These are phyloP conservation scores for Arctium minus DNA, from an alignment of 129 eudicot species.

Conservation along the genomic window DNA sequence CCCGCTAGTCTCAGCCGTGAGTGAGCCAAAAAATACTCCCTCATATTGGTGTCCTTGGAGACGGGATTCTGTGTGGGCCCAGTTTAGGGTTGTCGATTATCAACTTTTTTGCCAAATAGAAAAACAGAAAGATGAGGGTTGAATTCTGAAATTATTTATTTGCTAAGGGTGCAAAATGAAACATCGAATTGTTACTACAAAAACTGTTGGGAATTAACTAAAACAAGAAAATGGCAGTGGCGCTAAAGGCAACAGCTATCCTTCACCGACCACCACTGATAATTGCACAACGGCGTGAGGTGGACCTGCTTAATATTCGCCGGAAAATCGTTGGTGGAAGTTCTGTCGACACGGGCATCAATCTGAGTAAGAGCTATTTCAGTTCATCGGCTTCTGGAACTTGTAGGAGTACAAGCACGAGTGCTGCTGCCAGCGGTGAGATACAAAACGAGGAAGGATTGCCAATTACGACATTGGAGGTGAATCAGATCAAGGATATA, in stretches of 20 bases:
- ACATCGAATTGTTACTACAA: constrained; percentile 1
- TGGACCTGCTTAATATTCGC: constrained; percentile 8
- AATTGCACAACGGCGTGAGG: constrained; percentile 7
- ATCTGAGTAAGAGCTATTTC: not conserved
- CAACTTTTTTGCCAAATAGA: too few relatives aligned
- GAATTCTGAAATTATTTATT: not conserved
- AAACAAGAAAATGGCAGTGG: constrained; percentile 24
- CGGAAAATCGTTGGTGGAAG: not conserved
- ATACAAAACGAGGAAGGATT: constrained; percentile 13
- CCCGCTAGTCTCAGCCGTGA: too few relatives aligned
- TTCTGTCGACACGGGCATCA: not conserved
- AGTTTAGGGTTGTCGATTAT: too few relatives aligned
- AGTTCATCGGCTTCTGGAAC: not conserved
- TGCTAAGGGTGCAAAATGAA: constrained; percentile 2
- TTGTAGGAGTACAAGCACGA: constrained; percentile 19
- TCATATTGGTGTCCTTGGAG: too few relatives aligned
- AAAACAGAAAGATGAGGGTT: not conserved
- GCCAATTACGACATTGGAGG: constrained; percentile 36
- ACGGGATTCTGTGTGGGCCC: too few relatives aligned
- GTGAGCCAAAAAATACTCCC: too few relatives aligned
- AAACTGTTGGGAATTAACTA: not conserved
- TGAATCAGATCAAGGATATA: constrained; percentile 45
- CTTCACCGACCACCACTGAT: constrained; percentile 16
- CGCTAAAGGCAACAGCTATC: constrained; percentile 37
- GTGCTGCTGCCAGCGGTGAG: constrained; percentile 19